Percentiles rank a stretch among this genome's conserved stretches.
phyloP scores from a whole-genome alignment of 352 stramenopile species.

The Pythium aristosporum region DNA sequence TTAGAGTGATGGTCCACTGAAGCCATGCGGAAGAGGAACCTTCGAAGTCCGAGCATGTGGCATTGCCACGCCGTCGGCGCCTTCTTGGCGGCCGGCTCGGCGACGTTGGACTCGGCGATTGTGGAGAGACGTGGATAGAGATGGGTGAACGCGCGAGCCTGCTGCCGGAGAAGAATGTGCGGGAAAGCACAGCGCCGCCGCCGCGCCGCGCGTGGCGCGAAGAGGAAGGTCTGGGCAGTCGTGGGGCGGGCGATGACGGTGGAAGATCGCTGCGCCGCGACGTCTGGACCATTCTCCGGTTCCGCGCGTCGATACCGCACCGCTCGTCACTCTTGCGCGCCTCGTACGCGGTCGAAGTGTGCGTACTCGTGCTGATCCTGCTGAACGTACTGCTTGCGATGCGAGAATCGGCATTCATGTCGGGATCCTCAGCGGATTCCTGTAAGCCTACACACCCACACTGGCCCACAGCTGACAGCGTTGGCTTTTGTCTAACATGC shows the following conservation, averaged over 20 bases:
- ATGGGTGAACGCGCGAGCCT: slow-evolving; percentile 28
- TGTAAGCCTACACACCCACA: neutral
- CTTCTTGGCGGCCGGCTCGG: neutral
- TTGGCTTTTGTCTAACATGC: neutral
- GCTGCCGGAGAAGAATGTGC: slow-evolving; percentile 30
- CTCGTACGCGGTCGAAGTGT: slow-evolving; percentile 66
- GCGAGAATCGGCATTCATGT: slow-evolving; percentile 43
- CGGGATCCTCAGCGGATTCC: slow-evolving; percentile 13
- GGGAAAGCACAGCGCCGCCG: slow-evolving; percentile 30
- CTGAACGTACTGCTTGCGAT: slow-evolving; percentile 80
- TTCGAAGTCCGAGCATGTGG: neutral
- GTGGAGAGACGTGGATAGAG: neutral
- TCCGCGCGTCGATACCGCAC: slow-evolving; percentile 59
- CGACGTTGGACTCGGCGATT: neutral
- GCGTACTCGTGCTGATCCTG: slow-evolving; percentile 71
- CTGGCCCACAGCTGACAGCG: no score
- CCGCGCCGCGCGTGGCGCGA: slow-evolving; percentile 6
- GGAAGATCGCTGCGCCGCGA: slow-evolving; percentile 41
- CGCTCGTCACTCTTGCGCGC: slow-evolving; percentile 58
- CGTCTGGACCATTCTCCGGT: slow-evolving; percentile 78
- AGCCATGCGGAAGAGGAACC: slow-evolving; percentile 5
- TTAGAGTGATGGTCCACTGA: slow-evolving; percentile 20
- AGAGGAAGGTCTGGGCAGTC: slow-evolving; percentile 12
- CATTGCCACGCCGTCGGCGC: neutral
- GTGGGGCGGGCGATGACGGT: neutral